phyloP scores from a whole-genome alignment of 805 yeast genomes.

The Candida patagonica region DNA sequence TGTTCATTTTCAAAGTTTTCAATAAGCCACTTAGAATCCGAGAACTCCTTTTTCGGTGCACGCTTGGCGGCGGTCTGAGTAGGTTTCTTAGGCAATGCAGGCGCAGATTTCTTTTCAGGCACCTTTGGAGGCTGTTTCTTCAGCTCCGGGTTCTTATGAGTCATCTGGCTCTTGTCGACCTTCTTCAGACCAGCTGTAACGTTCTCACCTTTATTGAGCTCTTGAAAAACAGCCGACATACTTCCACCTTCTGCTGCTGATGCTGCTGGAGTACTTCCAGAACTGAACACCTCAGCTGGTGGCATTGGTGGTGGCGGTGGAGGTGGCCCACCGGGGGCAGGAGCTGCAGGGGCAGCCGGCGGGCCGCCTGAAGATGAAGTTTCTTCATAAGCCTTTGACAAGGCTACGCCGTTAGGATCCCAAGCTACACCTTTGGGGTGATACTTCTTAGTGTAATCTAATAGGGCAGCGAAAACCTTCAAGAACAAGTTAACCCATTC shows the following conservation, averaged over 20 bases:
- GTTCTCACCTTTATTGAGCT: constrained; percentile 72
- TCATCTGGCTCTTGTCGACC: constrained; percentile 88
- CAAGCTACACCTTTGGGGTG: constrained; percentile 83
- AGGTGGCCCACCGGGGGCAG: constrained; percentile 30
- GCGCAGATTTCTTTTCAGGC: constrained; percentile 34
- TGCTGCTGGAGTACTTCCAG: constrained; percentile 20
- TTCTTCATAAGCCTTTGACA: constrained; percentile 31
- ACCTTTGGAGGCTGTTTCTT: constrained; percentile 29
- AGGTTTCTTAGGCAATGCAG: constrained; percentile 82
- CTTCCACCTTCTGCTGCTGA: constrained; percentile 36
- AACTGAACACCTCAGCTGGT: constrained; percentile 55
- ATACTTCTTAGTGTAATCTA: constrained; percentile 61
- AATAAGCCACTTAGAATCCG: constrained; percentile 75
- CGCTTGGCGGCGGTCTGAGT: constrained; percentile 43
- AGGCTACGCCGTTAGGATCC: constrained; percentile 50
- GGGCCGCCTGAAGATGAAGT: constrained; percentile 33
- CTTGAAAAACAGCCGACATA: constrained; percentile 85
- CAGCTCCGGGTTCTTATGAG: constrained; percentile 82
- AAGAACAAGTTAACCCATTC: constrained; percentile 74
- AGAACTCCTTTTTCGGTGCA: constrained; percentile 57
- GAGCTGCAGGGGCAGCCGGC: constrained; percentile 29
- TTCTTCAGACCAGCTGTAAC: constrained; percentile 83
- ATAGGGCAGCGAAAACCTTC: constrained; percentile 58
- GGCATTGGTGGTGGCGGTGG: constrained; percentile 85
- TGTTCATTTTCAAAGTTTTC: constrained; percentile 62